These are phyloP conservation scores for Entomortierella parvispora DNA, from an alignment of 192 early-diverging fungal genomes.

Conservation along the genomic window DNA sequence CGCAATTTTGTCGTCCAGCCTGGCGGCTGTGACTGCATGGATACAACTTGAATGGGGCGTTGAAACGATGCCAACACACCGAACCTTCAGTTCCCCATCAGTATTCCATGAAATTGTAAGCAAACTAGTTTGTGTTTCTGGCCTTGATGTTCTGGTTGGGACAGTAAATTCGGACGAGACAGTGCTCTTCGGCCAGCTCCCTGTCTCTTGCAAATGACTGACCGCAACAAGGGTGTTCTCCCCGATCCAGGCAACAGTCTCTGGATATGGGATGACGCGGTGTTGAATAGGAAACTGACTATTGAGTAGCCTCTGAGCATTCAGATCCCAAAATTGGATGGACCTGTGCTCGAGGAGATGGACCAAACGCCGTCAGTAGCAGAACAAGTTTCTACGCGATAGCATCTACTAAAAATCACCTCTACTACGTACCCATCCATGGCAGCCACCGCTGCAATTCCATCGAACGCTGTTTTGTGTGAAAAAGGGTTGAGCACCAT, in stretches of 20 bases:
- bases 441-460: constrained; percentile 12
- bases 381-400: too few species aligned
- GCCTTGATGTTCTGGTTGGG: background rate
- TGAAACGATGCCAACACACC: constrained; percentile 3
- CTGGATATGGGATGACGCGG: constrained; percentile 35
- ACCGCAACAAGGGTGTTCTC: constrained; percentile 36
- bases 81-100: constrained; percentile 4
- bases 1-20: constrained; percentile 12
- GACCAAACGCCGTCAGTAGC: too few species aligned
- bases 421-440: constrained; percentile 41
- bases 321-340: constrained; percentile 38
- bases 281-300: background rate
- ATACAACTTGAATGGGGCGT: constrained; percentile 19
- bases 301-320: constrained; percentile 5
- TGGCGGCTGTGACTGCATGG: constrained; percentile 7
- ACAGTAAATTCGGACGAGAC: background rate
- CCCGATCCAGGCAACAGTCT: constrained; percentile 21
- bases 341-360: too few species aligned
- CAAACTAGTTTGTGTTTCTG: constrained; percentile 29
- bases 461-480: constrained; percentile 20
- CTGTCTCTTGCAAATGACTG: constrained; percentile 23
- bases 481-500: constrained; percentile 36
- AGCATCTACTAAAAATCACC: too few species aligned
- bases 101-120: constrained; percentile 16
- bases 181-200: background rate